Base-by-base conservation (phyloP, 495 filamentous ascomycete genomes). In the Aspergillus panamensis region DNA sequence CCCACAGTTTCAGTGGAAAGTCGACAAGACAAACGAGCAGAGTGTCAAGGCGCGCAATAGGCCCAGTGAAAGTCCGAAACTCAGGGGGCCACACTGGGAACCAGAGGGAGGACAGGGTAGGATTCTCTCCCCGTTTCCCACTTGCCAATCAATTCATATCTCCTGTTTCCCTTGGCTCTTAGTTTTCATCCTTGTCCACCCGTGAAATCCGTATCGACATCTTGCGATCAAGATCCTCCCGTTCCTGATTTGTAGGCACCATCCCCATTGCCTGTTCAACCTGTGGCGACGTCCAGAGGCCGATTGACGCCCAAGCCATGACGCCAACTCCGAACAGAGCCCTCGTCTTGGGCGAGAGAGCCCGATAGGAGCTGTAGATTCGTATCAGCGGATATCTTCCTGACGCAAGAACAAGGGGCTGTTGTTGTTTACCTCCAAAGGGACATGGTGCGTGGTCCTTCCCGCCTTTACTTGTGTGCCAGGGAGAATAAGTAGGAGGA, bases 231-330 rank as follows among this genome's bases (percentile, higher is more conserved):
- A 89, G 62, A 40, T 77, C 78, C 64, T 82, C 74, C 61, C 78
- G 80, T 62, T 90, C 83, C 59, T 84, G 68, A 65, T 84, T 77
- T 13, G 75, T 82, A n/a, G 88, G 73, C 43, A 78, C 76, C 63
- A 89, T 76, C 3, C 84, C 84, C 55, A 89, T 72, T 12, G 77
- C 80, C 58, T 78, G 73, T 68, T 90, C 88, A 2, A 84, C 82
- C 50, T 77, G 75, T 37, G 87, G 78, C n/a, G 80, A 77, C 4
- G 81, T 65, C 60, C 76, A 76, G 14, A 89, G 72, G 12, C 83
- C 86, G 33, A 84, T 67, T n/a, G 68, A 69, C 0, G 84, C 84
- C 74, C 85, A 90, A 30, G 77, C 81, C 67, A 90, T 84, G 37
- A 87, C 68, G 60, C 84, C 85, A 52, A 82, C 55, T 51, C 88